Conservation (phyloP, 2,329 filamentous ascomycete species). For the Trichoderma afroharzianum region DNA sequence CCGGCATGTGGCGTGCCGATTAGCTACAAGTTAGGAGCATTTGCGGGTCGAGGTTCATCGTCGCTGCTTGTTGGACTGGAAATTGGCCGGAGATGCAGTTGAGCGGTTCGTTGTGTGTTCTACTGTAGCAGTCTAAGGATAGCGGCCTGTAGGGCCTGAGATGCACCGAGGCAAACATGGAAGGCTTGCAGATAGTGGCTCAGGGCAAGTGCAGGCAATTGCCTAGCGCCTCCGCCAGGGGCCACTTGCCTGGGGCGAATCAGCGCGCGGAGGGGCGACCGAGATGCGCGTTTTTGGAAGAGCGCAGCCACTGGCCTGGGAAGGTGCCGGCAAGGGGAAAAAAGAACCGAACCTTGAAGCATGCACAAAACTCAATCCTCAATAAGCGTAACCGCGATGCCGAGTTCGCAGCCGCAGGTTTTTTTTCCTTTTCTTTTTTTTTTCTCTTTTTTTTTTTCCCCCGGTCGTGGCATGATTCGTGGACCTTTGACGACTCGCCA, state of each 20-base stretch:
- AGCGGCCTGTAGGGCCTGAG: background rate
- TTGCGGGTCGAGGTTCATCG: conserved; percentile 8
- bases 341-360: background rate
- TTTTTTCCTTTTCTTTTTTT: background rate
- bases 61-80: background rate
- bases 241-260: background rate
- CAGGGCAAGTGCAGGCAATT: background rate
- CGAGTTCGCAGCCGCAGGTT: background rate
- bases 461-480: background rate
- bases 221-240: background rate
- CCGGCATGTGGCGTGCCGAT: conserved; percentile 12
- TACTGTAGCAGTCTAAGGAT: too few relatives aligned
- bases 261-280: background rate
- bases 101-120: background rate
- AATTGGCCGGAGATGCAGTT: conserved; percentile 12
- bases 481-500: background rate
- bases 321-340: background rate
- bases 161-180: background rate
- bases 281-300: conserved; percentile 12
- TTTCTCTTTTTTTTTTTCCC: background rate
- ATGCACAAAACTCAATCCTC: conserved; percentile 5
- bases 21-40: background rate
- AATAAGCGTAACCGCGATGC: conserved; percentile 4
- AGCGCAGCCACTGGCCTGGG: background rate
- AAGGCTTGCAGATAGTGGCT: background rate